Base-by-base conservation (phyloP, 495 filamentous ascomycete genomes). In the Amorphotheca resinae region DNA sequence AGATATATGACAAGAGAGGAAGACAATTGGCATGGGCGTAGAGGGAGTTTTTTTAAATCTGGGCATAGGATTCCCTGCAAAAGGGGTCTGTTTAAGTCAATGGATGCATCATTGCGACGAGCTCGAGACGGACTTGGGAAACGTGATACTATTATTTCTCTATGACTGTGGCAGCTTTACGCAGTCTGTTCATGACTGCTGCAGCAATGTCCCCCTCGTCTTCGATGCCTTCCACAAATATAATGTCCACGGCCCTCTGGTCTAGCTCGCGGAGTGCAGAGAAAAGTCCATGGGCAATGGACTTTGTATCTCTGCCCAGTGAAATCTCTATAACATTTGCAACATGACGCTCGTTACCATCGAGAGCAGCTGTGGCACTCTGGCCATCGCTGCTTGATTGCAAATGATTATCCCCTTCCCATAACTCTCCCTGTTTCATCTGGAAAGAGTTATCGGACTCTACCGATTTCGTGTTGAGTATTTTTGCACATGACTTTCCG, bases 131-230 rank as follows among this genome's bases (percentile, higher is more conserved):
- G n/a, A n/a, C n/a, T n/a, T 30, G 25, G 25, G 25, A 30, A 12
- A 14, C 33, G 15, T 7, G 6, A 34, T 33, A 31, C 40, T 6
- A 38, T 33, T 41, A 38, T 21, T 33, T 38, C 20, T 38, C 21
- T 12, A 40, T 40, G 5, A 40, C 8, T 1, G 38, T 28, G 16
- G 38, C 38, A 14, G 89, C 89, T 64, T 96, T 96, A 36, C 91
- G 67, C 6, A 96, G 63, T 50, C 89, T 69, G 56, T 98, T 98
- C 93, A 98, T 96, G 33, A 98, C 78, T 7, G 91, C 93, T 14
- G 87, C 82, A n/a, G 87, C 85, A 42, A 88, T 76, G 54, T 85
- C 80, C 28, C 79, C 80, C 31, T 82, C 75, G 51, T 91, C 88
- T 26, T 74, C 65, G 32, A 95, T 82, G 8, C 89, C 88, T 59